Conservation (phyloP, 225 moss, liverwort and hornwort species). For the Thuidium tamariscinum region DNA sequence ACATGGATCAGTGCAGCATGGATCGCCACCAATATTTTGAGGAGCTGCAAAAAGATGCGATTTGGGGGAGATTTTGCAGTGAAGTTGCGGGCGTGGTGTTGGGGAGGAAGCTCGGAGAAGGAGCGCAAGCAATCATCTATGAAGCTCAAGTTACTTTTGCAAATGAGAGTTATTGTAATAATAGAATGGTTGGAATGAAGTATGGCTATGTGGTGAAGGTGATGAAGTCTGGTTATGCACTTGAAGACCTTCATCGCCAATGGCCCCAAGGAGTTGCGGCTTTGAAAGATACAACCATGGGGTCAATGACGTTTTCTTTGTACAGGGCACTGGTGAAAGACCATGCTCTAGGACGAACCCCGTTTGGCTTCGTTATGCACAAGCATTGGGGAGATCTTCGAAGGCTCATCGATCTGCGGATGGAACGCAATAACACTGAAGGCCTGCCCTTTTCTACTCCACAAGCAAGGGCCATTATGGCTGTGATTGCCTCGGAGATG, state of each 20-base stretch:
- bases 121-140: too few species aligned
- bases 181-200: accelerated
- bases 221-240: neutral
- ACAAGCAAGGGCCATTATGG: accelerated
- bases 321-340: neutral
- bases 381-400: neutral
- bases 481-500: accelerated
- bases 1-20: too few species aligned
- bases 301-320: accelerated
- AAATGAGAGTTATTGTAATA: too few species aligned
- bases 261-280: neutral
- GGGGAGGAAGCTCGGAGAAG: too few species aligned
- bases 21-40: too few species aligned
- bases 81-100: too few species aligned
- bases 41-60: too few species aligned
- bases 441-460: neutral
- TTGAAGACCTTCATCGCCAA: neutral
- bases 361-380: neutral
- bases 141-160: too few species aligned
- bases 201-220: neutral
- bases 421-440: neutral
- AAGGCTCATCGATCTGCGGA: neutral
- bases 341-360: accelerated
- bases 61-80: too few species aligned
- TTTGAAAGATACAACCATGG: accelerated